Base-by-base conservation (phyloP, 1,284 basidiomycete species). In the Bjerkandera adusta region DNA sequence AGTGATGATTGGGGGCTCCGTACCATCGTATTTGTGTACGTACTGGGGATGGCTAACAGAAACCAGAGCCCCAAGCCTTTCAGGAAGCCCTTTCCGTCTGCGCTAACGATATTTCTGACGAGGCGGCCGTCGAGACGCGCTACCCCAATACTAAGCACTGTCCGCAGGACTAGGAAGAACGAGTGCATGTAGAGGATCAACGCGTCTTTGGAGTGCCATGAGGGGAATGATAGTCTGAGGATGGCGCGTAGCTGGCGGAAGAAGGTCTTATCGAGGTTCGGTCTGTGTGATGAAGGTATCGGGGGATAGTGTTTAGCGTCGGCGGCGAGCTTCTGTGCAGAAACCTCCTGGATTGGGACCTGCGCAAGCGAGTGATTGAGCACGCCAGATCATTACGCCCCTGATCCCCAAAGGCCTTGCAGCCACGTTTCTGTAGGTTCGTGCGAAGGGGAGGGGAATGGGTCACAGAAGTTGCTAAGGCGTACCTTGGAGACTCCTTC, bases 21-120 rank as follows among this genome's bases (percentile, higher is more conserved):
- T 38, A 89, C 88, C 92, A 98, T 95, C 1, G 92, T 86, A 63
- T 99, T 98, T 0, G 95, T 98, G 63, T 95, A 96, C 15, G 92
- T 95, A 59, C 90, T 93, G 0, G 96, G 95, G 21, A 98, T 75
- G 0, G 93, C 92, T 5, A 99, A 76, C 5, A 83, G 69, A 61
- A 96, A 97, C 95, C 95, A 98, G 49, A 92, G 73, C 0, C 77
- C 88, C 0, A 98, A 69, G 0, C 94, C 94, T 42, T 77, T 79
- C 12, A 92, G 53, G 67, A 98, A 97, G 0, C 92, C 93, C 45
- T 76, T 78, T 0, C 83, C 89, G 60, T 97, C 85, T 0, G 92
- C 93, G 25, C 86, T 91, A 38, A 91, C 93, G 47, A 97, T 73
- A 65, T 96, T 89, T 47, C 92, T 71, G 6, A 97, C 95, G 56